Base-by-base conservation (phyloP, 108 stramenopile genomes). In the Cylindrotheca fusiformis region DNA sequence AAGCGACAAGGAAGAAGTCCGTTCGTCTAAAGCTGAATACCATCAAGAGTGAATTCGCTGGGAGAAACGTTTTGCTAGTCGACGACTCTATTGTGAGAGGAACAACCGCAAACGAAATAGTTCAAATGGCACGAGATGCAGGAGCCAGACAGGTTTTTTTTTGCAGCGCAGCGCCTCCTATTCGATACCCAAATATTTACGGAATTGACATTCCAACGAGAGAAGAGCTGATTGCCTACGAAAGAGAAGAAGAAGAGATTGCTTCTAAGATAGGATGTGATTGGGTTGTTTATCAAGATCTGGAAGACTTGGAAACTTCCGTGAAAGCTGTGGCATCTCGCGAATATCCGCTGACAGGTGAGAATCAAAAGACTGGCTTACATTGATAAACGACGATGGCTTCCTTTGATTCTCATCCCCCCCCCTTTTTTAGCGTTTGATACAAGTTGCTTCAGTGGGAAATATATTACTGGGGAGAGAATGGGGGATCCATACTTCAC, bases 11-110 rank as follows among this genome's bases (percentile, higher is more conserved):
- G 55, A 93, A 91, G 68, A 99, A 99, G 81, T 90, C 85, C 28
- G 97, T 99, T n/a, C 74, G 97, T 14, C 93, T 99, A 56, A 99
- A 99, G 90, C 79, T 99, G 33, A 99, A 99, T 71, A 98, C 98
- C 23, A 95, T 99, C 79, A 91, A 90, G 60, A 79, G 76, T 32
- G 95, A 97, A 74, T 94, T 97, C 64, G 83, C 80, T 21, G 94
- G 91, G 23, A 66, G 70, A 47, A 96, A 94, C 58, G 97, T 99
- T 21, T 71, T 99, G 23, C 76, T 99, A 24, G 94, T 99, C 19
- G 98, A 99, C 71, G 98, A 99, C 75, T 94, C 93, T 24, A 93
- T 99, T 56, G 99, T 99, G 32, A 77, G 99, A 21, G 99, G 99
- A 29, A 99, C 97, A 4, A 99, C 98, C 4, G 92, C 95, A 19